These are phyloP conservation scores for Lepiota venenata DNA, from an alignment of 768 basidiomycete genomes.

Conservation along the genomic window DNA sequence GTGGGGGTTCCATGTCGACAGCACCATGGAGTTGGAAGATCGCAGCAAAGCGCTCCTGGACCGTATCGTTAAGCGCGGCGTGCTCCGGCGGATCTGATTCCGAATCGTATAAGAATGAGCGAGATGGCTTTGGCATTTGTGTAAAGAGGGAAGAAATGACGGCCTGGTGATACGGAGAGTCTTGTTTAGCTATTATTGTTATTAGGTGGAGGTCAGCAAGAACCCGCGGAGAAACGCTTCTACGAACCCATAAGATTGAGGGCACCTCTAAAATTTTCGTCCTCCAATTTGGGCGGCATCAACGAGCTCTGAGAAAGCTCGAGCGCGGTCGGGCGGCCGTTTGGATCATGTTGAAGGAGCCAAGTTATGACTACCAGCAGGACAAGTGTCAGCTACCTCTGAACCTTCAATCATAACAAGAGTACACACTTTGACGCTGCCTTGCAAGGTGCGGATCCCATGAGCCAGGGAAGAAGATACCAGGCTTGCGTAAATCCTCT, in stretches of 20 bases:
- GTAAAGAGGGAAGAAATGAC: slow-evolving; percentile 78
- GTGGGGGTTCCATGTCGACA: slow-evolving; percentile 79
- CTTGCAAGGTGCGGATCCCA: slow-evolving; percentile 64
- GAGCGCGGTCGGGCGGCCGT: slow-evolving; percentile 73
- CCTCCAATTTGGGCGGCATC: slow-evolving; percentile 74
- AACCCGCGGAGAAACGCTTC: neutral
- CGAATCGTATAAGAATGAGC: slow-evolving; percentile 72
- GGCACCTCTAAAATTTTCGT: slow-evolving; percentile 83
- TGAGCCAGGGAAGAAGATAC: slow-evolving; percentile 69
- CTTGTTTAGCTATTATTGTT: slow-evolving; percentile 56
- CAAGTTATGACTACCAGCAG: slow-evolving; percentile 63
- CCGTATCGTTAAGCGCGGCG: slow-evolving; percentile 66
- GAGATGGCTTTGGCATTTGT: slow-evolving; percentile 59
- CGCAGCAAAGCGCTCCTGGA: slow-evolving; percentile 70
- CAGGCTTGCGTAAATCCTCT: slow-evolving; percentile 69
- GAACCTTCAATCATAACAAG: neutral
- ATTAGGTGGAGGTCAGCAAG: neutral
- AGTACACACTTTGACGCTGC: slow-evolving; percentile 65
- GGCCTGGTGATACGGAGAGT: slow-evolving; percentile 77
- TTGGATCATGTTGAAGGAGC: slow-evolving; percentile 81
- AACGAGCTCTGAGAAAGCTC: slow-evolving; percentile 79
- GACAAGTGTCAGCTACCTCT: neutral
- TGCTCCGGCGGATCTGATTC: slow-evolving; percentile 68
- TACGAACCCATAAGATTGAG: slow-evolving; percentile 68
- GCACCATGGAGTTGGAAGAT: slow-evolving; percentile 91